Evolutionary conservation across 352 stramenopile genomes (phyloP).

Genomic region (Globisporangium echinulatum): DNA sequence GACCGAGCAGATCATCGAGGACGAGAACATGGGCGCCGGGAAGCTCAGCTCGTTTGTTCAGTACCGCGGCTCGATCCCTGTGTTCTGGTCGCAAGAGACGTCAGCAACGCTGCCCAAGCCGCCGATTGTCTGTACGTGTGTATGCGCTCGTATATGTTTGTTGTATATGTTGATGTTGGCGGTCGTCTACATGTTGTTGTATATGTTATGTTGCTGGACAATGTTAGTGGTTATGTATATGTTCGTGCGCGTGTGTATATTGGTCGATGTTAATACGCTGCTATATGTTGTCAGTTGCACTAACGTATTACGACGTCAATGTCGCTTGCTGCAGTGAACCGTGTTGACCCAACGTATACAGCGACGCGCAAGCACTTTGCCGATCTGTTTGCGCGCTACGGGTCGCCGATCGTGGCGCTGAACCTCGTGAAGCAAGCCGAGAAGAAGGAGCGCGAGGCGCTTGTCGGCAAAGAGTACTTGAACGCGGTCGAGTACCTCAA

Average conservation of each 20-base stretch:
- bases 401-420: slow-evolving; percentile 94
- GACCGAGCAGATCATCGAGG: slow-evolving; percentile 95
- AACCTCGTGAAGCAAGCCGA: slow-evolving; percentile 98
- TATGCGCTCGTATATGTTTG: background rate
- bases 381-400: slow-evolving; percentile 95
- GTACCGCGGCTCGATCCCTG: slow-evolving; percentile 98
- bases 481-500: slow-evolving; percentile 99
- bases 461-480: slow-evolving; percentile 97
- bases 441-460: slow-evolving; percentile 95
- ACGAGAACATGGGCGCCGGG: slow-evolving; percentile 82
- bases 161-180: too few species aligned
- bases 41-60: slow-evolving; percentile 97
- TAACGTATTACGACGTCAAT: too few species aligned
- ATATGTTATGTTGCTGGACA: background rate
- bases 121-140: slow-evolving; percentile 84
- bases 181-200: too few species aligned
- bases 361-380: slow-evolving; percentile 92
- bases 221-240: background rate
- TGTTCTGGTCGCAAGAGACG: slow-evolving; percentile 99
- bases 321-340: slow-evolving; percentile 58
- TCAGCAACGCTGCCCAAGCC: slow-evolving; percentile 97
- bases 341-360: slow-evolving; percentile 95
- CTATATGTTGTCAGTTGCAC: too few species aligned
- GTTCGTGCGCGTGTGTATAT: too few species aligned
- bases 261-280: too few species aligned